Evolutionary conservation across 768 basidiomycete genomes (phyloP), one percentile per base, ranked within the genome.

Genomic region (Amanita thiersii): DNA sequence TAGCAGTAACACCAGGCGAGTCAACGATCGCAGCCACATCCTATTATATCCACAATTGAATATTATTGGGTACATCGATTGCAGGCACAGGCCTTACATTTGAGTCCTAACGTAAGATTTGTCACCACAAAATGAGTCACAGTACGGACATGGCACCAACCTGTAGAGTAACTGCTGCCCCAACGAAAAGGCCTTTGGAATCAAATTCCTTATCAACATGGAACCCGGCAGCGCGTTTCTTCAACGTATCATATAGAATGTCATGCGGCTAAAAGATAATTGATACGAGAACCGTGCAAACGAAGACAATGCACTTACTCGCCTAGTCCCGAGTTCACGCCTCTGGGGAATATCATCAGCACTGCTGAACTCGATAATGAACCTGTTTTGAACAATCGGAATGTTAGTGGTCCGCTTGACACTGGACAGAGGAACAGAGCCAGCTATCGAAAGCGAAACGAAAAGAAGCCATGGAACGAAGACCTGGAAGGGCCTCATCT

Each of bases 311-410:
- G 29, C 14, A 14, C 59, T 19, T 52, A 61, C 59, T 17, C 56
- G n/a, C n/a, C n/a, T n/a, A n/a, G n/a, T n/a, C n/a, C n/a, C n/a
- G n/a, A n/a, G n/a, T n/a, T n/a, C n/a, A n/a, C n/a, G n/a, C n/a
- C n/a, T n/a, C n/a, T n/a, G n/a, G n/a, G n/a, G n/a, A n/a, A n/a
- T n/a, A n/a, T n/a, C n/a, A n/a, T n/a, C n/a, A n/a, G n/a, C n/a
- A 31, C 47, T 50, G 37, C 75, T 70, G 12, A 79, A 67, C 49
- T 80, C 77, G 39, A 81, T 64, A 42, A 80, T 75, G 49, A 74
- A 78, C 45, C 67, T 69, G 54, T 74, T 72, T 8, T 70, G 59
- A 7, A 74, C 58, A 38, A 55, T 61, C 11, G 58, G 57, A 10
- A 64, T 44, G 37, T 64, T 68, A 10, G 63, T 60, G 9, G 52